Conservation (phyloP, 75 land plant species). For the Azolla pinnata region DNA sequence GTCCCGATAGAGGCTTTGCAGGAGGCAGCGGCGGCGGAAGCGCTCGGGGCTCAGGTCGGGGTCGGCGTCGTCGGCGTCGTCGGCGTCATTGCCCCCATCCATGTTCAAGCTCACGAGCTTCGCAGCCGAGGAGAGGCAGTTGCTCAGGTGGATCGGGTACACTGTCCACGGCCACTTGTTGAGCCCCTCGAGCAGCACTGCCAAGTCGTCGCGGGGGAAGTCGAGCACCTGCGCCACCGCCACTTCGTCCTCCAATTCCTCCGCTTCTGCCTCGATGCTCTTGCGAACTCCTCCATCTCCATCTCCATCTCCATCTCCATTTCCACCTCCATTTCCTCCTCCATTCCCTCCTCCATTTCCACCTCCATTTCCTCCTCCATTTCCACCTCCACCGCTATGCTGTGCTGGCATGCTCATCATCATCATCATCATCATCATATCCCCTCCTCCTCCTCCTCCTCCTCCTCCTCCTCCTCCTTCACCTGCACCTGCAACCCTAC, state of each 20-base stretch:
- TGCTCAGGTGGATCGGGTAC: slow-evolving; percentile 19
- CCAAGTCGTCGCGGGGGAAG: slow-evolving; percentile 21
- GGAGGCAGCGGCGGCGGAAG: neutral
- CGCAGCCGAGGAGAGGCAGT: slow-evolving; percentile 17
- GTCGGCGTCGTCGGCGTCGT: too few species aligned
- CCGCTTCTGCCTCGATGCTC: too few species aligned
- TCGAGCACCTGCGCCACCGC: too few species aligned
- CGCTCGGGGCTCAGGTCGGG: slow-evolving; percentile 6
- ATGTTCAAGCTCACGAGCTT: slow-evolving; percentile 11
- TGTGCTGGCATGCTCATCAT: slow-evolving; percentile 17
- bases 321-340: too few species aligned
- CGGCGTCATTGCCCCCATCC: too few species aligned
- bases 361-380: too few species aligned
- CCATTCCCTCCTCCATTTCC: too few species aligned
- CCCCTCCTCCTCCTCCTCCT: slow-evolving; percentile 6
- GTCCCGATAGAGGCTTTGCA: slow-evolving; percentile 23
- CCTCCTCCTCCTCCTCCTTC: too few species aligned
- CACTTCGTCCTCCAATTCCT: too few species aligned
- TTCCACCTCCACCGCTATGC: too few species aligned
- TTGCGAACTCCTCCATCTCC: too few species aligned
- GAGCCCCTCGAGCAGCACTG: slow-evolving; percentile 14
- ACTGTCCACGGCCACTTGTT: slow-evolving; percentile 24
- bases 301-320: too few species aligned
- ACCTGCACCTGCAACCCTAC: slow-evolving; percentile 12
- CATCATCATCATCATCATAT: slow-evolving; percentile 24